A percentile compares a stretch with the other conserved stretches of the same genome.
phyloP scores from a whole-genome alignment of 345 rosid genomes.

The Linum trigynum region DNA sequence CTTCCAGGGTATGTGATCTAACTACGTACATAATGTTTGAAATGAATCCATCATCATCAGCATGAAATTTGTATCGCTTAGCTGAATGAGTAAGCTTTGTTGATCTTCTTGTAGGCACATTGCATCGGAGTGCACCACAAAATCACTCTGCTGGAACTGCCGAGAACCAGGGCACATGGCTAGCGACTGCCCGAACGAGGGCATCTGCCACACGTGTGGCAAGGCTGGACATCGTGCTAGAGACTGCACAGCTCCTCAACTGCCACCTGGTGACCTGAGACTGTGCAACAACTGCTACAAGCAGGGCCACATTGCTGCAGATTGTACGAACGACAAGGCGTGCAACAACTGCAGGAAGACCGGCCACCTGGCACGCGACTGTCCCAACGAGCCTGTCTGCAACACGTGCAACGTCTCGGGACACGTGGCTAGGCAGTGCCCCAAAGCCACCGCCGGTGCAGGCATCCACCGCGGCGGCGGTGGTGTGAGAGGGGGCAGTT shows the following conservation, averaged over 20 bases:
- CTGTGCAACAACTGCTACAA: conserved; percentile 94
- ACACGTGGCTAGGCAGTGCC: conserved; percentile 77
- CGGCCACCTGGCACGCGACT: conserved; percentile 88
- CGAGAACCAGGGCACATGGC: conserved; percentile 93
- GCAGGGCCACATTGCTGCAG: conserved; percentile 80
- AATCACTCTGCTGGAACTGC: conserved; percentile 89
- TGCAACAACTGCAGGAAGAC: conserved; percentile 94
- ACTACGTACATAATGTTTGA: background rate
- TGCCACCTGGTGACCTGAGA: conserved; percentile 71
- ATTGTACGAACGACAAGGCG: conserved; percentile 91
- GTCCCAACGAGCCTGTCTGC: conserved; percentile 74
- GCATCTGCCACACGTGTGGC: conserved; percentile 96
- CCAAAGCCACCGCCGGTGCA: conserved; percentile 51
- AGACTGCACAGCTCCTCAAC: conserved; percentile 60
- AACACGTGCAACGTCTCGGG: conserved; percentile 72
- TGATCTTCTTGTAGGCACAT: conserved; percentile 54
- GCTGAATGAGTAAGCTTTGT: background rate
- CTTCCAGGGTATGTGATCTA: conserved; percentile 71
- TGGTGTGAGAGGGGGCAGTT: conserved; percentile 16
- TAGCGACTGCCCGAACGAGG: conserved; percentile 74
- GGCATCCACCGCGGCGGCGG: conserved; percentile 30
- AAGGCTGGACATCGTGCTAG: conserved; percentile 89
- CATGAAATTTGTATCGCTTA: background rate
- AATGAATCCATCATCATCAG: background rate
- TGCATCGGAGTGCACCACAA: conserved; percentile 87